Conservation (phyloP, 345 rosid species). For the Erodium maritimum region DNA sequence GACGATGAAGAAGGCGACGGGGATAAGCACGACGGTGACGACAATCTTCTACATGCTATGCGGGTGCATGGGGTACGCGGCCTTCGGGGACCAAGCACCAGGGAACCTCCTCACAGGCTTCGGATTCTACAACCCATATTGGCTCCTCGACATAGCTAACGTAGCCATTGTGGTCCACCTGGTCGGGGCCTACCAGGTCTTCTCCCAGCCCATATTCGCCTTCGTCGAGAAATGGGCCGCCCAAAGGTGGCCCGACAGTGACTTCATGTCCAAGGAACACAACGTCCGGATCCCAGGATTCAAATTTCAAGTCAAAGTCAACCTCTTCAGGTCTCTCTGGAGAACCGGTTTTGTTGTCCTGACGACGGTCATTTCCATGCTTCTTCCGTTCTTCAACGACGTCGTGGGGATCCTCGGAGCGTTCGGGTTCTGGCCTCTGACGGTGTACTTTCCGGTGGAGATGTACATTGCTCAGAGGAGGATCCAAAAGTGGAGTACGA, state of each 20-base stretch:
- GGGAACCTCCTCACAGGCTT: constrained; percentile 34
- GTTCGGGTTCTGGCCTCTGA: constrained; percentile 33
- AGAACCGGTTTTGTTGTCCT: constrained; percentile 24
- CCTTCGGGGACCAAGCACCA: constrained; percentile 28
- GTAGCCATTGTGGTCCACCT: constrained; percentile 30
- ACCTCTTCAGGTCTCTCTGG: constrained; percentile 26
- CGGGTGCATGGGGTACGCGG: constrained; percentile 34
- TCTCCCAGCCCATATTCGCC: constrained; percentile 31
- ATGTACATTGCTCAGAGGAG: constrained; percentile 27
- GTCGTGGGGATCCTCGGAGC: constrained; percentile 32
- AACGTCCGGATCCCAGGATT: constrained; percentile 13
- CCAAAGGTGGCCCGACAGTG: constrained; percentile 16
- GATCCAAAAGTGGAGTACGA: constrained; percentile 28
- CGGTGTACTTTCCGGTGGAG: constrained; percentile 31
- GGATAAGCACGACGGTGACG: constrained; percentile 20
- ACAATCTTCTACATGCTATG: constrained; percentile 33
- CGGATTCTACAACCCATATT: constrained; percentile 33
- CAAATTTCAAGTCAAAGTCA: constrained; percentile 10
- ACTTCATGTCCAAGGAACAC: constrained; percentile 19
- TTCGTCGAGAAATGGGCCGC: constrained; percentile 26
- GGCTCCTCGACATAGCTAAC: constrained; percentile 37
- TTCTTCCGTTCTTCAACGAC: constrained; percentile 31
- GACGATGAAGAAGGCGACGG: constrained; percentile 34
- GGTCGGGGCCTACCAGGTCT: constrained; percentile 35
- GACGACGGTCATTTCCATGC: constrained; percentile 29